phyloP scores from a whole-genome alignment of 805 yeast species.

The Ogataea pignaliae region DNA sequence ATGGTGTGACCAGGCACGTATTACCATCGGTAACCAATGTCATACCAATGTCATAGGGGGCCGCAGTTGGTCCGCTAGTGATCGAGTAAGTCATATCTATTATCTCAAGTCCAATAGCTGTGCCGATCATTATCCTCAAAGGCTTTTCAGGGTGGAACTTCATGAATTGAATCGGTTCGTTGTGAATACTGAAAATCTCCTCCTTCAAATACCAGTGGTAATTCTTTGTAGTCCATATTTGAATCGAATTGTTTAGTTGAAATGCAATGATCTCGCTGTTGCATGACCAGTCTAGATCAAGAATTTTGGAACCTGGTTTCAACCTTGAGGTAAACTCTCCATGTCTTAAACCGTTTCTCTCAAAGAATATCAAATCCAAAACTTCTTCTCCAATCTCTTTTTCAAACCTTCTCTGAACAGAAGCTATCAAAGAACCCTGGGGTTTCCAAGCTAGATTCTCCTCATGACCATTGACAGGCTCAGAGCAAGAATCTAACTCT shows the following conservation, averaged over 20 bases:
- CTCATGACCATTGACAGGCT: slow-evolving; percentile 82
- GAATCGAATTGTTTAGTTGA: slow-evolving; percentile 57
- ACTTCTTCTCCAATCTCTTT: slow-evolving; percentile 44
- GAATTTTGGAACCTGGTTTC: slow-evolving; percentile 44
- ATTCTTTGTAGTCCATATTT: slow-evolving; percentile 86
- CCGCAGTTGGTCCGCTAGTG: slow-evolving; percentile 61
- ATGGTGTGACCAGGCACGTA: slow-evolving; percentile 70
- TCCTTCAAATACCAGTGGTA: slow-evolving; percentile 96
- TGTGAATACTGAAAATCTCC: slow-evolving; percentile 43
- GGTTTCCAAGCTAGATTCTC: slow-evolving; percentile 82
- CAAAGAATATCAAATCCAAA: slow-evolving; percentile 70
- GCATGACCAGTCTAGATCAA: slow-evolving; percentile 69
- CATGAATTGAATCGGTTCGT: slow-evolving; percentile 37
- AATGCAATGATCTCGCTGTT: slow-evolving; percentile 77
- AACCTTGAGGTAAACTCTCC: slow-evolving; percentile 76
- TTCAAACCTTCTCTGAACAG: slow-evolving; percentile 63
- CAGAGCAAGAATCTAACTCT: slow-evolving; percentile 81
- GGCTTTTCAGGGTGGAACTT: slow-evolving; percentile 93
- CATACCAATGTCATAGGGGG: slow-evolving; percentile 75
- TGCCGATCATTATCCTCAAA: slow-evolving; percentile 64
- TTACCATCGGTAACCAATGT: slow-evolving; percentile 77
- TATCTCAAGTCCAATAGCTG: slow-evolving; percentile 47
- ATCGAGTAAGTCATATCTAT: slow-evolving; percentile 63
- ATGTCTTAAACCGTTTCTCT: slow-evolving; percentile 88
- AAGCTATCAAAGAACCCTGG: slow-evolving; percentile 80